These are phyloP conservation scores for Penicillium cosmopolitanum DNA, from an alignment of 495 filamentous ascomycete genomes.

Conservation along the genomic window DNA sequence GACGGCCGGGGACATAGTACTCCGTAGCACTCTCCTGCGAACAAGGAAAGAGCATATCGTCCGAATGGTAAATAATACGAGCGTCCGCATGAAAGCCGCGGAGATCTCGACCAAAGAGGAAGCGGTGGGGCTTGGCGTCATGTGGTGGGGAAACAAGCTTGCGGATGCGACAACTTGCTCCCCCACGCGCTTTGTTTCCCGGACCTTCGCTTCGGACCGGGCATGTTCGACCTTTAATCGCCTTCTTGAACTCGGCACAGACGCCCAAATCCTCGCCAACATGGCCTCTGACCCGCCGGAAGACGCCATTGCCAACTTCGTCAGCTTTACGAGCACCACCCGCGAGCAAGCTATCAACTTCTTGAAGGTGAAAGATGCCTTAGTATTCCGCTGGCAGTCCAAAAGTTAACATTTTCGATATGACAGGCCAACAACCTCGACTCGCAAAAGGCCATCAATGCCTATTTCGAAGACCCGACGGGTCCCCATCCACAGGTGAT, in stretches of 20 bases:
- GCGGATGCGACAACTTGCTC: conserved; percentile 16
- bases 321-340: conserved; percentile 48
- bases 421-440: conserved; percentile 52
- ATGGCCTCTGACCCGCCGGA: conserved; percentile 51
- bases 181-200: conserved; percentile 11
- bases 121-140: conserved; percentile 36
- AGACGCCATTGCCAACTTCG: conserved; percentile 50
- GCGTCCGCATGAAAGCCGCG: conserved; percentile 1
- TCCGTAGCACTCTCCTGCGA: too few species aligned
- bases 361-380: conserved; percentile 40
- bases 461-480: conserved; percentile 55
- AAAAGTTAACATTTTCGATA: conserved; percentile 11
- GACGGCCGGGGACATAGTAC: too few species aligned
- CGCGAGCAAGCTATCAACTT: conserved; percentile 52
- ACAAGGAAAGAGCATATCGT: too few species aligned
- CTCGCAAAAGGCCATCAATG: conserved; percentile 55
- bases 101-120: conserved; percentile 10
- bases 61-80: too few species aligned
- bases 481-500: conserved; percentile 40
- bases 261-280: conserved; percentile 11
- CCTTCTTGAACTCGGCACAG: background rate
- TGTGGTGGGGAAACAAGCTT: conserved; percentile 44
- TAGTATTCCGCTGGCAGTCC: background rate
- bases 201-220: background rate
- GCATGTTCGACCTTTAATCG: conserved; percentile 11